Evolutionary conservation across 2,329 filamentous ascomycete genomes (phyloP).

Genomic region (Botrytis galanthina): DNA sequence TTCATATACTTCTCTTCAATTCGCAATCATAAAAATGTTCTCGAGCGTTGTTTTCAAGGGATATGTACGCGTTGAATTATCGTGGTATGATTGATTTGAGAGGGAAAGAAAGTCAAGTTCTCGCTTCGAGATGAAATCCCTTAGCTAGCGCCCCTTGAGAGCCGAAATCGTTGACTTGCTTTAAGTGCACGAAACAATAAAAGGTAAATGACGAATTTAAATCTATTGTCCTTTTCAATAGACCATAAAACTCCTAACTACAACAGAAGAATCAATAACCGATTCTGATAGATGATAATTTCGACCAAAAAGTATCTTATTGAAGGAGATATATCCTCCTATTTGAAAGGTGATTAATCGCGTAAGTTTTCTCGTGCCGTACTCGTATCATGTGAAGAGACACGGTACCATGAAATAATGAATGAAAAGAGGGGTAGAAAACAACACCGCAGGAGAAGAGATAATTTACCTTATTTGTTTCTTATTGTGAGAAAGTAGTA

Average conservation of each 20-base stretch:
- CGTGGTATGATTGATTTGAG: constrained; percentile 20
- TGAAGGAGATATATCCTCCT: constrained; percentile 5
- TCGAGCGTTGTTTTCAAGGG: constrained; percentile 25
- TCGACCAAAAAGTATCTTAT: not conserved
- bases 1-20: constrained; percentile 30
- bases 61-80: constrained; percentile 26
- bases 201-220: not conserved
- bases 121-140: constrained; percentile 22
- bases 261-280: not conserved
- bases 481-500: not conserved
- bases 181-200: constrained; percentile 6
- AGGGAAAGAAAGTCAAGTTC: constrained; percentile 23
- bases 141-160: constrained; percentile 22
- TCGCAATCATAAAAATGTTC: constrained; percentile 26
- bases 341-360: constrained; percentile 9
- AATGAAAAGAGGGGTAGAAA: not conserved
- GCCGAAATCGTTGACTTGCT: constrained; percentile 1
- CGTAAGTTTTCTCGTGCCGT: constrained; percentile 17
- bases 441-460: not conserved
- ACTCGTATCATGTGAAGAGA: constrained; percentile 14
- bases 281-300: not conserved
- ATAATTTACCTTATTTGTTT: not conserved
- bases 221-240: not conserved
- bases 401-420: not conserved
- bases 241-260: not conserved